These are phyloP conservation scores for Mucor lusitanicus DNA, from an alignment of 371 early-diverging fungal genomes.

Conservation along the genomic window DNA sequence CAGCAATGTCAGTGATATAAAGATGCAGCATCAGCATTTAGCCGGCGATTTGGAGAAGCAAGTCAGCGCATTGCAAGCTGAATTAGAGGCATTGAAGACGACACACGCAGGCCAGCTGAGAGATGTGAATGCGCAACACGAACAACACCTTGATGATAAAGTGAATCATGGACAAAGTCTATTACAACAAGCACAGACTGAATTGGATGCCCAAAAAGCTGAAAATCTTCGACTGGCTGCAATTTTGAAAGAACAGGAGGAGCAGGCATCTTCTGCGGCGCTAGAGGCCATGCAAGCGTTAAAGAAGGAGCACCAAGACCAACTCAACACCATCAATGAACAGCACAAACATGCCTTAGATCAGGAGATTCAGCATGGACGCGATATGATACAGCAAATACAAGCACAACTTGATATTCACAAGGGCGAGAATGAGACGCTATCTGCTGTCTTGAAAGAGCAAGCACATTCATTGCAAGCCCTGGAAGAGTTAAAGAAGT, in stretches of 20 bases:
- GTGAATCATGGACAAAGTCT: neutral
- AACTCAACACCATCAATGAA: neutral
- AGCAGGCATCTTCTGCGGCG: neutral
- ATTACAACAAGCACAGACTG: neutral
- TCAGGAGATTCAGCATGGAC: neutral
- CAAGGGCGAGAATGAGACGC: neutral
- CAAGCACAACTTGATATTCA: neutral
- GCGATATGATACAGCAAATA: neutral
- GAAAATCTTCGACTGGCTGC: neutral
- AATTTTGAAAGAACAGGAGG: neutral
- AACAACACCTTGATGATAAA: neutral
- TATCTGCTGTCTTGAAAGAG: neutral
- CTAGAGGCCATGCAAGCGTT: neutral
- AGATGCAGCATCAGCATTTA: neutral
- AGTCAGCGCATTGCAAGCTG: neutral
- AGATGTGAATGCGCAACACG: neutral
- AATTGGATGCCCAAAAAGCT: neutral
- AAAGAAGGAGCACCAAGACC: neutral
- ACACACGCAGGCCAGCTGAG: neutral
- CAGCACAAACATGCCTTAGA: neutral
- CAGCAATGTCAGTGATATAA: neutral
- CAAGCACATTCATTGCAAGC: slow-evolving; percentile 1
- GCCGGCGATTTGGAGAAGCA: neutral
- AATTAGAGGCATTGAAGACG: neutral
- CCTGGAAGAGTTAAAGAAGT: neutral